Evolutionary conservation across 306 rosid genomes (phyloP).

Genomic region (Pterocarpus santalinus): DNA sequence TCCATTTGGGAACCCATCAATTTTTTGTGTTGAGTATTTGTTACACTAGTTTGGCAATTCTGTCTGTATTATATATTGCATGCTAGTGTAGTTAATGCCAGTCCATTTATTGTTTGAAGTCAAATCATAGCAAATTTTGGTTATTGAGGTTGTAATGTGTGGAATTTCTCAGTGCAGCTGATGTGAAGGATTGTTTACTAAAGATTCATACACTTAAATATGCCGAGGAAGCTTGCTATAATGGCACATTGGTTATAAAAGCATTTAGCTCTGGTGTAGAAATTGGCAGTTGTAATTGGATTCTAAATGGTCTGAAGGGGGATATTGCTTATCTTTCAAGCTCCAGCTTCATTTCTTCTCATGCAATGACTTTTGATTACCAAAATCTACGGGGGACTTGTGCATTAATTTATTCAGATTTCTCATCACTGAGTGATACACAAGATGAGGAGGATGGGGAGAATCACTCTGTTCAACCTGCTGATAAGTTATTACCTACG

Average conservation of each 20-base stretch:
- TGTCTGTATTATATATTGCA: not conserved
- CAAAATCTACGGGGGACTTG: conserved; percentile 62
- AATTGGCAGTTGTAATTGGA: conserved; percentile 94
- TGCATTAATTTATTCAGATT: conserved; percentile 80
- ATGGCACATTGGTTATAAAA: conserved; percentile 76
- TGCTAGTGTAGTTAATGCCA: conserved; percentile 7
- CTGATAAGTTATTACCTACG: conserved; percentile 39
- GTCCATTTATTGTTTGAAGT: conserved; percentile 27
- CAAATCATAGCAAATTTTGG: conserved; percentile 29
- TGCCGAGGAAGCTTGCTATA: conserved; percentile 81
- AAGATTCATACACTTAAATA: conserved; percentile 75
- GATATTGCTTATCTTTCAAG: conserved; percentile 76
- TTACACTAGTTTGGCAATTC: not conserved
- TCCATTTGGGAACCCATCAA: not conserved
- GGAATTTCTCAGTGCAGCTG: conserved; percentile 84
- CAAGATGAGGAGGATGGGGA: conserved; percentile 57
- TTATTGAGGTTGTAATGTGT: conserved; percentile 49
- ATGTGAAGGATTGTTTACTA: conserved; percentile 73
- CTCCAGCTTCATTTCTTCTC: conserved; percentile 75
- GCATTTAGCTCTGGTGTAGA: conserved; percentile 93
- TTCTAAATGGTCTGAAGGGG: conserved; percentile 71
- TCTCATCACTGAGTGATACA: conserved; percentile 57
- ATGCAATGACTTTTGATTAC: conserved; percentile 81
- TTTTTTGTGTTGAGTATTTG: conserved; percentile 3
- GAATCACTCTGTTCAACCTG: conserved; percentile 34